phyloP scores from a whole-genome alignment of 1,284 basidiomycete genomes.

The Vanrija humicola region DNA sequence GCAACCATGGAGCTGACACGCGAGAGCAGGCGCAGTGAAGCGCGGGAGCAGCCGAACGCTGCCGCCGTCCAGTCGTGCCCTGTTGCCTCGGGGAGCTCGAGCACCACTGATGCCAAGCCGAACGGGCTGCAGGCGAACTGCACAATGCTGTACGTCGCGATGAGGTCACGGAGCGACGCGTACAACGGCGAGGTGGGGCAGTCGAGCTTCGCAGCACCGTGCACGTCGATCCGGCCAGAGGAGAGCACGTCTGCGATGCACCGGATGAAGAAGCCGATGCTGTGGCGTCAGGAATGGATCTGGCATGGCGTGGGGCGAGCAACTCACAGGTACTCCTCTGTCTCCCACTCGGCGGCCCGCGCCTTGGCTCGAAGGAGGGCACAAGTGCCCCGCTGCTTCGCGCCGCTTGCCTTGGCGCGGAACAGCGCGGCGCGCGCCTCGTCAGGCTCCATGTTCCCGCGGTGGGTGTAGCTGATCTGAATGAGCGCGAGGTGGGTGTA shows the following conservation, averaged over 20 bases:
- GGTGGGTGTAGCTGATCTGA: slow-evolving; percentile 18
- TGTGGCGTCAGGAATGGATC: neutral
- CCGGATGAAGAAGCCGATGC: slow-evolving; percentile 20
- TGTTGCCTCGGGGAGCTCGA: slow-evolving; percentile 1
- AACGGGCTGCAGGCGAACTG: slow-evolving; percentile 10
- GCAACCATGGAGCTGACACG: slow-evolving; percentile 16
- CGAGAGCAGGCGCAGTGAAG: slow-evolving; percentile 11
- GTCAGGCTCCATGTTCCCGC: slow-evolving; percentile 18
- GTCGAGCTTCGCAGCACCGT: slow-evolving; percentile 7
- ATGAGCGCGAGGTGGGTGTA: slow-evolving; percentile 15
- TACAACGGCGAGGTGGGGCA: slow-evolving; percentile 6
- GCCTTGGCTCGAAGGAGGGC: slow-evolving; percentile 4
- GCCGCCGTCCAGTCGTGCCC: slow-evolving; percentile 21
- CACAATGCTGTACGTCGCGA: slow-evolving; percentile 15
- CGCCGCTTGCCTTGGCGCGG: slow-evolving; percentile 9
- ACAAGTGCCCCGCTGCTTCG: neutral
- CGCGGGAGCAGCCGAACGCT: slow-evolving; percentile 18
- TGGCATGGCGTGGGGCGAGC: neutral
- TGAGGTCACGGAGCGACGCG: slow-evolving; percentile 14
- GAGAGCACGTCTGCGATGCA: slow-evolving; percentile 24
- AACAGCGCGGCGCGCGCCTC: slow-evolving; percentile 14
- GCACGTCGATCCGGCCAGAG: slow-evolving; percentile 7
- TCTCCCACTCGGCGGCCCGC: slow-evolving; percentile 9
- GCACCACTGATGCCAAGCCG: neutral
- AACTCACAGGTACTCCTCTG: slow-evolving; percentile 19